phyloP scores from a whole-genome alignment of 208 protist species.

The Trypanosoma grayi region DNA sequence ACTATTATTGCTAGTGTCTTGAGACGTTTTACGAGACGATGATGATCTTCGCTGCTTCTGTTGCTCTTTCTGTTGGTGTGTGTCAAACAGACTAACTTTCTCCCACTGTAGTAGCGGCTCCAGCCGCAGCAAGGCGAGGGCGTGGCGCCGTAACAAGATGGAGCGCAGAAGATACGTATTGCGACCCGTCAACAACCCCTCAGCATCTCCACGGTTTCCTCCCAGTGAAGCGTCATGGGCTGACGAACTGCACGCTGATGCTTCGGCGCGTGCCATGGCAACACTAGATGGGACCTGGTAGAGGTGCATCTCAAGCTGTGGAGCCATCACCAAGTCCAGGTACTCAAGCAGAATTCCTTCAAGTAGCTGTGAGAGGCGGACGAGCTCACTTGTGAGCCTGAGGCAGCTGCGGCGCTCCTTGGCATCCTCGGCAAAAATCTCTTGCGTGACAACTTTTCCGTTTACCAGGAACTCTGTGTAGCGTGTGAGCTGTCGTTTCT shows the following conservation, averaged over 20 bases:
- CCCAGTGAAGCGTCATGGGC: too few species aligned
- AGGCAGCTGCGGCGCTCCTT: conserved; percentile 54
- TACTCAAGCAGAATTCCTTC: conserved; percentile 58
- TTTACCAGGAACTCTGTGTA: conserved; percentile 59
- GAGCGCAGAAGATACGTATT: background rate
- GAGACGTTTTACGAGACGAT: background rate
- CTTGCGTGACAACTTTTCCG: conserved; percentile 42
- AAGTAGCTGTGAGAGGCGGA: conserved; percentile 33
- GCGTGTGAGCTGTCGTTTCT: conserved; percentile 9
- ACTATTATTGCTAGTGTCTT: background rate
- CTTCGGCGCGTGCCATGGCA: too few species aligned
- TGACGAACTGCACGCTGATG: too few species aligned
- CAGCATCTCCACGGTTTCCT: conserved; percentile 15
- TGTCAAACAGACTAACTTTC: background rate
- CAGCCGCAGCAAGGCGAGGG: conserved; percentile 7
- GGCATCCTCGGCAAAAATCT: conserved; percentile 43
- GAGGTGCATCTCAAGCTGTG: conserved; percentile 43
- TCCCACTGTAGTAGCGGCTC: background rate
- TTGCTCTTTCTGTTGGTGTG: background rate
- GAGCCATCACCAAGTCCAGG: conserved; percentile 40
- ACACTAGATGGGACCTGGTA: conserved; percentile 1
- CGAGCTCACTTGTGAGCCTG: conserved; percentile 39
- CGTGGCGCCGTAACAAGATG: conserved; percentile 19
- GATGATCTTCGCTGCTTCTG: background rate
- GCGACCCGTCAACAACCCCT: background rate